Evolutionary conservation across 2,329 filamentous ascomycete species (phyloP), one percentile per base, ranked within the genome.

Genomic region (Penicillium sp.): DNA sequence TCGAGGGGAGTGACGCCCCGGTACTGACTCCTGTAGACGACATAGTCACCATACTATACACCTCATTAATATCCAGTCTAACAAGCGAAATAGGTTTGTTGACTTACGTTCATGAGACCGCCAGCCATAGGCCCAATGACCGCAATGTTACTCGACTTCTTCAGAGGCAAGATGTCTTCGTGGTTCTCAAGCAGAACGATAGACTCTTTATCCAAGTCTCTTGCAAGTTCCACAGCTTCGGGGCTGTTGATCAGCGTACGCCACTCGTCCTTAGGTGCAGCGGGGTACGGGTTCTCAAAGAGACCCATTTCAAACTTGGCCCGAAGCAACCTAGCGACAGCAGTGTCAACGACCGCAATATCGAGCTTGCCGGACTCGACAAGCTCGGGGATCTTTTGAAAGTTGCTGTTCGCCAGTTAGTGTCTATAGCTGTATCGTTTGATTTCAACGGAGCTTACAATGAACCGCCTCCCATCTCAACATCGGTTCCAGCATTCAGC

Each of bases 61-160:
- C 9, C 12, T 24, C 19, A 43, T 24, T 31, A 21, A 9, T 3
- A 39, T 39, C 1, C 10, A 4, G 3, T 2, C 3, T 4, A 2
- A 28, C n/a, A 26, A 28, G 3, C 1, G 9, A 8, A 9, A 9
- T 21, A 17, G 2, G 3, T 4, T 4, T 12, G 5, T 12, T 19
- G 5, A 70, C 77, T 69, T 58, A 82, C 80, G 59, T 87, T 87
- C 75, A 86, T 81, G 56, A 76, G 84, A 0, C 80, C 82, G 57
- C 84, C 78, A 1, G 82, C 84, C 80, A 88, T 88, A 2, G 84
- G 84, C 0, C 85, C 85, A 58, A 88, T 85, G 15, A 88, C 81
- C 4, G 84, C 84, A 51, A 88, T 75, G 15, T 79, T 81, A n/a
- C 82, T 82, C 7, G 78, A 74, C 62, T 84, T 86, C 54, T 75